phyloP scores from a whole-genome alignment of 129 eudicot species.

The Kitagawia praeruptora region DNA sequence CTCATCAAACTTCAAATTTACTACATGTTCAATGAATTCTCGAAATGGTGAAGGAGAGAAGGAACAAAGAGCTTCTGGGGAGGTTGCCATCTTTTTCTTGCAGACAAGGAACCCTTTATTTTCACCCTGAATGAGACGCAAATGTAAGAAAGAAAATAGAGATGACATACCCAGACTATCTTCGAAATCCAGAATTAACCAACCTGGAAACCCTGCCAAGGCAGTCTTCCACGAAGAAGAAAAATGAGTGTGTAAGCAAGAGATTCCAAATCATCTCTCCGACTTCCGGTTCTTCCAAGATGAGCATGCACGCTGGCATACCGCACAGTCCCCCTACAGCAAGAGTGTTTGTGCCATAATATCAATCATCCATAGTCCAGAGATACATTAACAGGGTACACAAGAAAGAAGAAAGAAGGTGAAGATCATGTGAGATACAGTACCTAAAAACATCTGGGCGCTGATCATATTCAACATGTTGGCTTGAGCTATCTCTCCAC shows the following conservation, averaged over 20 bases:
- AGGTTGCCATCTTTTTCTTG: slow-evolving; percentile 92
- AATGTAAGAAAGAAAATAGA: not conserved
- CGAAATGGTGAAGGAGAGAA: slow-evolving; percentile 72
- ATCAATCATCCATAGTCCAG: not conserved
- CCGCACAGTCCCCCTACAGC: slow-evolving; percentile 76
- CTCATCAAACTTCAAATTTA: slow-evolving; percentile 78
- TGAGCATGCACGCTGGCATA: slow-evolving; percentile 98
- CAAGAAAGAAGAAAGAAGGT: not conserved
- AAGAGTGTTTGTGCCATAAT: not conserved
- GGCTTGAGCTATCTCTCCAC: slow-evolving; percentile 59
- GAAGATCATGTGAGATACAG: not conserved
- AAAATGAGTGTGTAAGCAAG: slow-evolving; percentile 87
- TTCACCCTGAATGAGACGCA: slow-evolving; percentile 50
- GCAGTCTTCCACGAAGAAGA: slow-evolving; percentile 78
- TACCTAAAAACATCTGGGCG: slow-evolving; percentile 88
- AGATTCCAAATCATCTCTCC: slow-evolving; percentile 93
- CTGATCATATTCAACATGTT: slow-evolving; percentile 85
- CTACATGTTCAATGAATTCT: slow-evolving; percentile 65
- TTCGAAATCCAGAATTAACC: not conserved
- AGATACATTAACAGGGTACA: not conserved
- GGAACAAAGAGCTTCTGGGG: slow-evolving; percentile 78
- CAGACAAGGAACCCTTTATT: slow-evolving; percentile 84
- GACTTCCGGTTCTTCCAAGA: slow-evolving; percentile 88
- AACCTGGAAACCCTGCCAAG: slow-evolving; percentile 97
- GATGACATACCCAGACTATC: not conserved